A percentile compares a stretch with the other conserved stretches of the same genome.
Conservation (phyloP, 1,139 yeast genomes). For the Debaryomyces psychrophilus region DNA sequence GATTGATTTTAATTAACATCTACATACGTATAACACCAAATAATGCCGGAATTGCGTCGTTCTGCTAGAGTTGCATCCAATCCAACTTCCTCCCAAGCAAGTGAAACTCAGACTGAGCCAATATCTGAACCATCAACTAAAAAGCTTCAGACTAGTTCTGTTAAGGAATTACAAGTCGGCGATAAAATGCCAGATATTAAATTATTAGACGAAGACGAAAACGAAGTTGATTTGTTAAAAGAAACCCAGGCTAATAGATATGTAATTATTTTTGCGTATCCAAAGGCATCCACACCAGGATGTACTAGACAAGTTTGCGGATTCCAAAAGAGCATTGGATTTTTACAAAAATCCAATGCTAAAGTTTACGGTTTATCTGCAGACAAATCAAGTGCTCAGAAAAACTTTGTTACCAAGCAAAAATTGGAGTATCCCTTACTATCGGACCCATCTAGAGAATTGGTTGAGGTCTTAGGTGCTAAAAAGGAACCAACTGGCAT, state of each 20-base stretch:
- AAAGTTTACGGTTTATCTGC: conserved; percentile 71
- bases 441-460: conserved; percentile 70
- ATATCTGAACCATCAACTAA: conserved; percentile 13
- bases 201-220: conserved; percentile 69
- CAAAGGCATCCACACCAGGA: conserved; percentile 94
- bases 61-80: conserved; percentile 48
- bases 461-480: conserved; percentile 80
- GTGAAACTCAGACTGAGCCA: conserved; percentile 9
- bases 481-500: conserved; percentile 78
- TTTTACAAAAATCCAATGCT: conserved; percentile 53
- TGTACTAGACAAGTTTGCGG: conserved; percentile 94
- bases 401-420: conserved; percentile 72
- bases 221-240: conserved; percentile 53
- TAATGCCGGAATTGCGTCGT: conserved; percentile 57
- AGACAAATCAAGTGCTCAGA: conserved; percentile 75
- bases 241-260: conserved; percentile 52
- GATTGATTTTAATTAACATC: not conserved
- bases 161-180: conserved; percentile 54
- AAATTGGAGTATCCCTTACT: conserved; percentile 71
- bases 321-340: conserved; percentile 66
- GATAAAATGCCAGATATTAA: conserved; percentile 69
- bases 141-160: conserved; percentile 13
- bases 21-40: not conserved
- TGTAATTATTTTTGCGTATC: conserved; percentile 76
- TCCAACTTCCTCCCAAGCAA: conserved; percentile 15